Percentiles rank a stretch among this genome's conserved stretches.
phyloP scores from a whole-genome alignment of 2,329 filamentous ascomycete species.

The Periconia macrospinosa region DNA sequence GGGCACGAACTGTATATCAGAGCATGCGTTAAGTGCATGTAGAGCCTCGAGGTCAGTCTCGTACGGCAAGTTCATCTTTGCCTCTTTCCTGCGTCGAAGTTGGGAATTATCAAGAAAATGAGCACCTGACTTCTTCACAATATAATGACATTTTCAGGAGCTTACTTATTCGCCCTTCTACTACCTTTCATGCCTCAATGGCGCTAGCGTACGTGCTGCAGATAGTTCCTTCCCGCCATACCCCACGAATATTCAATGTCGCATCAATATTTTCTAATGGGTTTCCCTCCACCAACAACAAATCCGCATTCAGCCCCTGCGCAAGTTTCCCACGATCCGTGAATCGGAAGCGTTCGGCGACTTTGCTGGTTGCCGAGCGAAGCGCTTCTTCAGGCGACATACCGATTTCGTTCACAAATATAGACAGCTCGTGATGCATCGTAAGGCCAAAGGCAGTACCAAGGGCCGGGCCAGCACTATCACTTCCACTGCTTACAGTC shows the following conservation, averaged over 20 bases:
- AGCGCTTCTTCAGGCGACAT: slow-evolving; percentile 49
- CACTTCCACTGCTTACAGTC: slow-evolving; percentile 39
- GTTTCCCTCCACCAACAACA: slow-evolving; percentile 50
- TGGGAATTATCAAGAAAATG: too few species aligned
- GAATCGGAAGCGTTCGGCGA: slow-evolving; percentile 46
- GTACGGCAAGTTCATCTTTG: too few species aligned
- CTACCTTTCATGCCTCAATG: slow-evolving; percentile 5
- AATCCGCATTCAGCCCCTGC: slow-evolving; percentile 46
- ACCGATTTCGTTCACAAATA: slow-evolving; percentile 47
- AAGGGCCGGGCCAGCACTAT: slow-evolving; percentile 46
- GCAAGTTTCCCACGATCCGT: slow-evolving; percentile 44
- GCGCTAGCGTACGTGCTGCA: slow-evolving; percentile 27
- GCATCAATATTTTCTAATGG: slow-evolving; percentile 45
- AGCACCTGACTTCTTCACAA: too few species aligned
- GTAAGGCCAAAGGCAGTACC: slow-evolving; percentile 50
- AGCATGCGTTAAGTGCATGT: background rate
- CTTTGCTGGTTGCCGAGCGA: slow-evolving; percentile 44
- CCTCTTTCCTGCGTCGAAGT: too few species aligned
- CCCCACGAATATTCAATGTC: slow-evolving; percentile 46
- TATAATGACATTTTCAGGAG: too few species aligned
- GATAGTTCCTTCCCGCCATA: slow-evolving; percentile 47
- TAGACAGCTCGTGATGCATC: slow-evolving; percentile 46
- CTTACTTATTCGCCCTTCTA: background rate
- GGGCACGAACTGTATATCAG: too few species aligned
- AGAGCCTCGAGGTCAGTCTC: too few species aligned